Evolutionary conservation across 371 early-diverging fungal genomes (phyloP), one percentile per base, ranked within the genome.

Genomic region (Mucor sp.): DNA sequence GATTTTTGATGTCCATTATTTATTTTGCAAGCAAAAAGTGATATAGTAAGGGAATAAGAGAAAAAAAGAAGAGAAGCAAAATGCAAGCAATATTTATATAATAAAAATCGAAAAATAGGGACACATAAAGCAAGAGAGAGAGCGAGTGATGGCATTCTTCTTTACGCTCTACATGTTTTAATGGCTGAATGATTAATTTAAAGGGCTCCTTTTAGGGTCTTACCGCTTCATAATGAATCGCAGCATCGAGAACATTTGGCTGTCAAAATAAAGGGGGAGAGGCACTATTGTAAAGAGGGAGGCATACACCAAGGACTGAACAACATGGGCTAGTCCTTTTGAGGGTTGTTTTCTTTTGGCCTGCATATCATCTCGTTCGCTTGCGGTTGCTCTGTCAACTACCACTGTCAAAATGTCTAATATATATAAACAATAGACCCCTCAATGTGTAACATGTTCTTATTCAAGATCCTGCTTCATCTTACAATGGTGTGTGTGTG

Each of bases 1-100:
- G 68, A 47, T 74, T 74, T 62, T 76, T 71, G 43, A 79, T 68
- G 63, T 79, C 79, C 79, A 79, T 79, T 47, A 55, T 65, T 6
- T 6, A 4, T 27, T 62, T 63, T 28, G 64, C 57, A 63, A 63
- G 64, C 64, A 63, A 57, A n/a, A 57, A 63, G 56, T 58, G 58
- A 35, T 37, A 19, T 1, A n/a, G 58, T 5, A 30, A 39, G 37
- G 39, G 6, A 48, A 30, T 30, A n/a, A 23, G 33, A 50, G 9
- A 23, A 9, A 44, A 7, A 35, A 21, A 62, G 21, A 32, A 47
- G 6, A 30, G 30, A 30, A 30, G 2, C 30, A 30, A 30, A 30
- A 30, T 30, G 21, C 2, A 32, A 19, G n/a, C 19, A 28, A 27
- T 14, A 3, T 44, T 32, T 21, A 15, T 15, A 60, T 47, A 48